Evolutionary conservation across 2,329 filamentous ascomycete species (phyloP), one percentile per base, ranked within the genome.

Genomic region (Penicillium aurantiogriseum): DNA sequence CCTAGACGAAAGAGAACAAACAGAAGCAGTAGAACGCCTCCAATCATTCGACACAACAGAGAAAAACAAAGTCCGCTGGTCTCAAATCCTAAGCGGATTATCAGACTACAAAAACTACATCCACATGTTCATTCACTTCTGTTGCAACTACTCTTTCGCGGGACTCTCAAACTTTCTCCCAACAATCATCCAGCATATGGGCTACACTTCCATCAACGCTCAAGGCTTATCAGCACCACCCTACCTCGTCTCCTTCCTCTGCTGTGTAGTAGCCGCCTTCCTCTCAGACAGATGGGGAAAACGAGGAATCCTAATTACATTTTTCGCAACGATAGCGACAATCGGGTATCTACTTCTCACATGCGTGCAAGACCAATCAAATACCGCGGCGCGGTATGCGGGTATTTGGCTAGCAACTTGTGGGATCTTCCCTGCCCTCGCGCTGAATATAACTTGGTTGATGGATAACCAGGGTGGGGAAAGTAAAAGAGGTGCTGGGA

Each of bases 21-120:
- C 77, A 23, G 70, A 83, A 53, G 80, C 81, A 42, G 77, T 85
- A 19, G 77, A 80, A 25, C 76, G 83, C 13, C 71, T 85, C 2
- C 58, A 64, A 19, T 59, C 58, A 5, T 51, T 69, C 48, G 67
- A 72, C 36, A 57, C 57, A 29, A 72, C 69, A 2, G 63, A 57
- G 0, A 72, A 72, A 42, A 59, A 53, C 27, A 61, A 61, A 23
- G 25, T 73, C 11, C 64, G 66, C 56, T 69, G 69, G 65, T 59
- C 59, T n/a, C 75, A 78, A 49, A 63, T 77, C 2, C 51, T 71
- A 8, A 66, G 69, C 8, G 72, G 71, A 0, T 57, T 78, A 10
- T 46, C 59, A 2, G 76, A 78, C 57, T 73, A 75, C 60, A 69
- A 76, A 51, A 75, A 72, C 51, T 75, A 71, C 44, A 47, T 72